Evolutionary conservation across 2,329 filamentous ascomycete genomes (phyloP).

Genomic region (Aspergillus unguis): DNA sequence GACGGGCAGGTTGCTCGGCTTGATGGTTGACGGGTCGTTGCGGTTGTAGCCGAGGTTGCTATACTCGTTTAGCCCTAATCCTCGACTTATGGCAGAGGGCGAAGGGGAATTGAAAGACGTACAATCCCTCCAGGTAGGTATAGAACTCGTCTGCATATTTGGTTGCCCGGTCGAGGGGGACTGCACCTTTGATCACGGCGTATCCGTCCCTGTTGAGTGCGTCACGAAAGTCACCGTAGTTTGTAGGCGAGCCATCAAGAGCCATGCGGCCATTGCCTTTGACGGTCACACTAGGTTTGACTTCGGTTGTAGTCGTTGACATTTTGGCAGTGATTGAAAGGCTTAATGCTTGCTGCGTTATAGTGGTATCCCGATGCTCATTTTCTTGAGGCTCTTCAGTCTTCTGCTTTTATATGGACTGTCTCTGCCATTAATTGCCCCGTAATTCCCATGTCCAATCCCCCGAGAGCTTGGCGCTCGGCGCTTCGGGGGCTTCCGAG

Average conservation of each 20-base stretch:
- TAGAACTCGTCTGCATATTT: conserved; percentile 25
- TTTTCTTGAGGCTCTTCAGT: too few relatives aligned
- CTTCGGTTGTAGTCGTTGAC: conserved; percentile 15
- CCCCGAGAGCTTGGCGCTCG: neutral
- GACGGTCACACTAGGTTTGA: neutral
- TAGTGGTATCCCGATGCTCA: too few relatives aligned
- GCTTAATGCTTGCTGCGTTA: too few relatives aligned
- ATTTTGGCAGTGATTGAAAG: conserved; percentile 8
- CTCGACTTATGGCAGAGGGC: neutral
- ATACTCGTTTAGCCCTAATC: neutral
- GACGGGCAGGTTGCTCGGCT: conserved; percentile 32
- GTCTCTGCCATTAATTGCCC: too few relatives aligned
- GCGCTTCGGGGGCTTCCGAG: too few relatives aligned
- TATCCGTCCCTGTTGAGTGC: conserved; percentile 40
- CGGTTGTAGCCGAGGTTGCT: conserved; percentile 36
- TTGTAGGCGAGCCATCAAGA: conserved; percentile 17
- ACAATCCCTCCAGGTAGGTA: conserved; percentile 23
- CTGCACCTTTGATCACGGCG: conserved; percentile 46
- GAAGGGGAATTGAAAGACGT: neutral
- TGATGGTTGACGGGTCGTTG: conserved; percentile 33
- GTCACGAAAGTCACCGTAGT: conserved; percentile 24
- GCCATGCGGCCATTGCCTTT: conserved; percentile 16
- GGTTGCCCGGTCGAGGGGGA: conserved; percentile 41
- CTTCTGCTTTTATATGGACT: too few relatives aligned
- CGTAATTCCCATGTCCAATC: too few relatives aligned